Conservation (phyloP, 2,329 filamentous ascomycete species). For the Verticillium nonalfalfae region DNA sequence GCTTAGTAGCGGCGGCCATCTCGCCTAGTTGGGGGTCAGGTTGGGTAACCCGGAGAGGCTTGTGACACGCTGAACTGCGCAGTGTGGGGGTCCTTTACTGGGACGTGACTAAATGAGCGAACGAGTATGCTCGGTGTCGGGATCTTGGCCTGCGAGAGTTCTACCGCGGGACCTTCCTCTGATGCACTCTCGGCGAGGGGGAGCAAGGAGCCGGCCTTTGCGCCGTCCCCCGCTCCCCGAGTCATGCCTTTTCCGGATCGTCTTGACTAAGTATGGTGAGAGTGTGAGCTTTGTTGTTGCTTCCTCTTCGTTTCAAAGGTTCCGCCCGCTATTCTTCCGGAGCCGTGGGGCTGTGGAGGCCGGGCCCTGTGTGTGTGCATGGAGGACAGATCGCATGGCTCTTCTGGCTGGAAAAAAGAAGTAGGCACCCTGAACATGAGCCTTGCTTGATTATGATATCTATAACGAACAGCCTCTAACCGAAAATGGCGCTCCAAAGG, state of each 20-base stretch:
- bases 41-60: not conserved
- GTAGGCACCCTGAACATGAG: not conserved
- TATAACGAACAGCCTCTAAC: conserved; percentile 1
- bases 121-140: not conserved
- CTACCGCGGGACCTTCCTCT: too few relatives aligned
- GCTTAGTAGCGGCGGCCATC: not conserved
- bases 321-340: too few relatives aligned
- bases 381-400: too few relatives aligned
- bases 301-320: too few relatives aligned
- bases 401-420: not conserved
- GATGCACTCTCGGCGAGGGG: too few relatives aligned
- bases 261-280: too few relatives aligned
- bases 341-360: too few relatives aligned
- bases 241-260: too few relatives aligned
- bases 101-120: not conserved
- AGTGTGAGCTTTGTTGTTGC: too few relatives aligned
- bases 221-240: too few relatives aligned
- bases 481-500: not conserved
- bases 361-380: too few relatives aligned
- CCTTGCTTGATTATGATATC: conserved; percentile 1
- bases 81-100: not conserved
- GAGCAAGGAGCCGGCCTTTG: too few relatives aligned
- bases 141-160: not conserved
- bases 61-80: not conserved
- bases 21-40: not conserved